Evolutionary conservation across 139 green algal genomes (phyloP).

Genomic region (Astrephomene gubernaculifera): DNA sequence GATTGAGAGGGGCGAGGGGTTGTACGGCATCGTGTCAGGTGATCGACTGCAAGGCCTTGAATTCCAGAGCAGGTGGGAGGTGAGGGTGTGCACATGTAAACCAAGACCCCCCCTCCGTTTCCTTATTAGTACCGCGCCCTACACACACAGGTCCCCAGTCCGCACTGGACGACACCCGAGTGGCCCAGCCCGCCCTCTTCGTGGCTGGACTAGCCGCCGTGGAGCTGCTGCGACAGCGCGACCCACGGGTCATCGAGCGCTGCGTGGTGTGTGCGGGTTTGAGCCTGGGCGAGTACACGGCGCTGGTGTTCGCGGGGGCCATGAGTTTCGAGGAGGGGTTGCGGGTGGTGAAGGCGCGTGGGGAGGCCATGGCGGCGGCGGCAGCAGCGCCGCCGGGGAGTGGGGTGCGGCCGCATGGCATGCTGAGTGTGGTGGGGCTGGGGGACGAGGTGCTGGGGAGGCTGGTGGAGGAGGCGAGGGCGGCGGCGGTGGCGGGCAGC

Average conservation of each 20-base stretch:
- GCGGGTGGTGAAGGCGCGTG: slow-evolving; percentile 89
- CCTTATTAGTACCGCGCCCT: not conserved
- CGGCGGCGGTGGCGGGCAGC: slow-evolving; percentile 35
- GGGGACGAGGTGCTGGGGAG: slow-evolving; percentile 72
- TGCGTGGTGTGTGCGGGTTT: slow-evolving; percentile 80
- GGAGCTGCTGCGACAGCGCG: slow-evolving; percentile 70
- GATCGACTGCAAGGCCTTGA: too few species aligned
- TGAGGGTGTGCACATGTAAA: not conserved
- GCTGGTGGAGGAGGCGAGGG: slow-evolving; percentile 50
- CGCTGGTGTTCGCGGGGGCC: slow-evolving; percentile 88
- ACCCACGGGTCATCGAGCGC: slow-evolving; percentile 53
- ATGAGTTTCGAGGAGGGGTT: slow-evolving; percentile 93
- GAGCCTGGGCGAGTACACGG: slow-evolving; percentile 92
- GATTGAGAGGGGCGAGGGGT: too few species aligned
- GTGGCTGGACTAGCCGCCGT: slow-evolving; percentile 90
- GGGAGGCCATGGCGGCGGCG: slow-evolving; percentile 86
- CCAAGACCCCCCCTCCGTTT: too few species aligned
- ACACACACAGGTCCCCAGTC: slow-evolving; percentile 78
- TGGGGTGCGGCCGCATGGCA: slow-evolving; percentile 79
- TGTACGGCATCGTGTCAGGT: too few species aligned
- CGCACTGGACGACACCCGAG: slow-evolving; percentile 87
- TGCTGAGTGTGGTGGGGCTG: slow-evolving; percentile 93
- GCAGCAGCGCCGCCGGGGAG: slow-evolving; percentile 25
- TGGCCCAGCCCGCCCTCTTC: slow-evolving; percentile 88
- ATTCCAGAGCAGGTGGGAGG: too few species aligned